phyloP scores from a whole-genome alignment of 2,329 filamentous ascomycete genomes.

The Achaetomium macrosporum region DNA sequence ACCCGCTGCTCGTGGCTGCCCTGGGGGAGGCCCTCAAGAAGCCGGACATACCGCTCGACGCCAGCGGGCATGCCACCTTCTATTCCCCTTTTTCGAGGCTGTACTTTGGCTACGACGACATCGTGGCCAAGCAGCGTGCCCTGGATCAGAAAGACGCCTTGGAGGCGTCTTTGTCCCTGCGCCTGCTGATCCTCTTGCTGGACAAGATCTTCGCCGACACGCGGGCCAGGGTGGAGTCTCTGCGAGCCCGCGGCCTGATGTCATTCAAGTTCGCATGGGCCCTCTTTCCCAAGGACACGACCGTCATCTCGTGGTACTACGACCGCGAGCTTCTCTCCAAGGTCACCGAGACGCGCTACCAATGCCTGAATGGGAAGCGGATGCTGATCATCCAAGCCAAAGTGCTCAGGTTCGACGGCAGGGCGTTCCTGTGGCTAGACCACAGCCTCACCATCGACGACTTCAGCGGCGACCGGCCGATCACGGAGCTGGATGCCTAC shows the following conservation, averaged over 20 bases:
- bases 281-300: slow-evolving; percentile 36
- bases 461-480: slow-evolving; percentile 37
- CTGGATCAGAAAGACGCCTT: slow-evolving; percentile 21
- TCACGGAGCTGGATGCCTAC: slow-evolving; percentile 36
- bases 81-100: slow-evolving; percentile 36
- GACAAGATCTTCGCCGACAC: slow-evolving; percentile 40
- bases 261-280: slow-evolving; percentile 41
- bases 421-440: slow-evolving; percentile 37
- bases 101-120: slow-evolving; percentile 41
- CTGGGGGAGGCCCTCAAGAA: slow-evolving; percentile 40
- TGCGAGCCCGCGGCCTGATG: slow-evolving; percentile 35
- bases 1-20: slow-evolving; percentile 35
- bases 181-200: slow-evolving; percentile 36
- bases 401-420: slow-evolving; percentile 36
- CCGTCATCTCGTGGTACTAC: slow-evolving; percentile 34
- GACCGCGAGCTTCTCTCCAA: slow-evolving; percentile 39
- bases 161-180: slow-evolving; percentile 31
- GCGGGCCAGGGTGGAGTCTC: slow-evolving; percentile 31
- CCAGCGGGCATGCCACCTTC: slow-evolving; percentile 34
- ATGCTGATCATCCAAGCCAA: slow-evolving; percentile 30
- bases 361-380: slow-evolving; percentile 3
- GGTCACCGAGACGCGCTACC: slow-evolving; percentile 32
- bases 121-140: slow-evolving; percentile 30
- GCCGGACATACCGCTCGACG: slow-evolving; percentile 36
- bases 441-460: slow-evolving; percentile 27